A percentile compares a stretch with the other conserved stretches of the same genome.
These are phyloP conservation scores for Trichophyton equinum DNA, from an alignment of 2,329 filamentous ascomycete genomes.

Conservation along the genomic window DNA sequence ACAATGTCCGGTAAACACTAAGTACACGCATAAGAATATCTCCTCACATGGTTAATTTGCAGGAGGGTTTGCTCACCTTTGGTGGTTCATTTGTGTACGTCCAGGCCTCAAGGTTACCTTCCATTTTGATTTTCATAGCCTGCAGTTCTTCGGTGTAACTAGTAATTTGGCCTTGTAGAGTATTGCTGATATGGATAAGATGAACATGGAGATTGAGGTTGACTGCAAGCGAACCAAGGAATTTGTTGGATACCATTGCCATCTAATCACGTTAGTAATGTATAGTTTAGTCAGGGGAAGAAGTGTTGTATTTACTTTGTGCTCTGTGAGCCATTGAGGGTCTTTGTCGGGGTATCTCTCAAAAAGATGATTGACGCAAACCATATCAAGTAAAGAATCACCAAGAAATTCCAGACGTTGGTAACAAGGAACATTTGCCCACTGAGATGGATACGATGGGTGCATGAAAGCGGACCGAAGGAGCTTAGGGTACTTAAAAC, in stretches of 20 bases:
- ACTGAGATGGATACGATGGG: conserved; percentile 62
- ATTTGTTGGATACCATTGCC: conserved; percentile 98
- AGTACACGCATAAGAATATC: conserved; percentile 26
- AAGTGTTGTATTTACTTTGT: conserved; percentile 47
- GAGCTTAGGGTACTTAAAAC: conserved; percentile 63
- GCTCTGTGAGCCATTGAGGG: conserved; percentile 93
- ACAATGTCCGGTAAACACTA: conserved; percentile 68
- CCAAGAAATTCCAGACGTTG: conserved; percentile 88
- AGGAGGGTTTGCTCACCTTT: conserved; percentile 22
- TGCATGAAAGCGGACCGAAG: conserved; percentile 79
- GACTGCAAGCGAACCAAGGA: conserved; percentile 70
- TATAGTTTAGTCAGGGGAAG: not conserved
- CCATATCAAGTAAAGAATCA: conserved; percentile 78
- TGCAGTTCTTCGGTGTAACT: conserved; percentile 35
- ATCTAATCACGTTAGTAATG: conserved; percentile 38
- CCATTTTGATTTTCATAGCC: conserved; percentile 20
- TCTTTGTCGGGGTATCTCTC: conserved; percentile 63
- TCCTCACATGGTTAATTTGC: not conserved
- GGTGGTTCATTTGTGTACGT: conserved; percentile 30
- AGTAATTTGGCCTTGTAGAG: conserved; percentile 34
- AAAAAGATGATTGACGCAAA: conserved; percentile 71
- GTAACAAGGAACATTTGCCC: conserved; percentile 72
- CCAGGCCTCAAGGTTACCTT: conserved; percentile 32
- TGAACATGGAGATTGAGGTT: conserved; percentile 65
- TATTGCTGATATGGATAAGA: conserved; percentile 40